These are phyloP conservation scores for Flueggea neowawraea DNA, from an alignment of 441 rosid species.

Conservation along the genomic window DNA sequence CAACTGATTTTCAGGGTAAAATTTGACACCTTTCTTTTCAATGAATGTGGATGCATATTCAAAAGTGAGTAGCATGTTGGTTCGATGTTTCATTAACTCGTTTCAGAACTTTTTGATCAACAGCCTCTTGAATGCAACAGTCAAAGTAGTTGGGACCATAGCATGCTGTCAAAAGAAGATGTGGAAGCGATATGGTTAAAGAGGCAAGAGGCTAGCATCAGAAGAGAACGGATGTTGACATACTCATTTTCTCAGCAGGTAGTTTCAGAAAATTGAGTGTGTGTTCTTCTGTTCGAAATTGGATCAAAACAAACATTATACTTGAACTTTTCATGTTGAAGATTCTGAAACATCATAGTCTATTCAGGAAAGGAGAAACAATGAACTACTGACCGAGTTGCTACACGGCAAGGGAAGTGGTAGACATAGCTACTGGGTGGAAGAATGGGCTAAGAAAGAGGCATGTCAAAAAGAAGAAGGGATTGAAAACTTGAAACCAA, in stretches of 20 bases:
- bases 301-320: neutral
- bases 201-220: conserved; percentile 55
- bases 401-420: conserved; percentile 33
- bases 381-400: conserved; percentile 38
- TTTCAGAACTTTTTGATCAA: neutral
- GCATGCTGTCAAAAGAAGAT: conserved; percentile 57
- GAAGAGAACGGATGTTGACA: conserved; percentile 74
- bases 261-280: conserved; percentile 5
- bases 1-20: conserved; percentile 8
- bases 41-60: neutral
- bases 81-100: conserved; percentile 1
- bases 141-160: conserved; percentile 59
- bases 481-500: conserved; percentile 23
- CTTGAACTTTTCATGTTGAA: neutral
- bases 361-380: conserved; percentile 58
- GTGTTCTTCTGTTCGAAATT: too few species aligned
- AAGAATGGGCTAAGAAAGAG: conserved; percentile 21
- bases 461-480: conserved; percentile 19
- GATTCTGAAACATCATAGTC: neutral
- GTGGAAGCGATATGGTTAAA: conserved; percentile 52
- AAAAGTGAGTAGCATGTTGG: neutral
- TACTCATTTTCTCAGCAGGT: conserved; percentile 83
- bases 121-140: conserved; percentile 37
- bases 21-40: neutral
- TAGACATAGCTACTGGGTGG: conserved; percentile 30